Evolutionary conservation across 1,139 yeast species (phyloP), one percentile per base, ranked within the genome.

Genomic region (Hanseniaspora uvarum): DNA sequence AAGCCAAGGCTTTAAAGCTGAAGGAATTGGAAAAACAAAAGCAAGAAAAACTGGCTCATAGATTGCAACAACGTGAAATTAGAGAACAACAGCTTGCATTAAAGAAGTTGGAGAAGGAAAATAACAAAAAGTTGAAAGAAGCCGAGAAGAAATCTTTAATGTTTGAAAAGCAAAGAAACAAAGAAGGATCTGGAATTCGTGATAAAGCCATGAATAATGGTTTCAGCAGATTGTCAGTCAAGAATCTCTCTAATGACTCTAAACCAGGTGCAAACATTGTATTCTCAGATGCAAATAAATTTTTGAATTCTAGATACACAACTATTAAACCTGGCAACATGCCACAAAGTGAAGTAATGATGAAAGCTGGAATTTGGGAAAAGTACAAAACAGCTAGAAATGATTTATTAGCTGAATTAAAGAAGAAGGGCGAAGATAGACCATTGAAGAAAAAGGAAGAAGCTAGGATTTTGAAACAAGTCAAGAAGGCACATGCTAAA

Each of bases 71-170:
- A n/a, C 19, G 39, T 18, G 55, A 52, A 26, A 30, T 33, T 26
- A 52, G 28, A 12, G 33, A 41, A 34, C 46, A 47, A 5, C 38
- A 41, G 26, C 37, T 34, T 14, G 49, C 26, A 5, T 19, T 53
- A 30, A 44, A 53, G 40, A 34, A 45, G 19, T n/a, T 40, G 10
- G 46, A 43, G 31, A 45, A 47, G 28, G 55, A 53, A n/a, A 36
- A 36, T 28, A 33, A 44, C 36, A 37, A 19, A 10, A 48, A 48
- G 28, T 7, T 39, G 18, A 40, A 48, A 21, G 46, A 37, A 23
- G 55, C 49, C 16, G 46, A 53, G 16, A 47, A 49, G 33, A 41
- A 26, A 26, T 16, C 21, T 19, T 11, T 18, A 36, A 11, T 41
- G 26, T 37, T 37, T 37, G 41, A 37, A 19, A 18, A 14, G 16